These are phyloP conservation scores for Talaromyces proteolyticus DNA, from an alignment of 495 filamentous ascomycete genomes.

Conservation along the genomic window DNA sequence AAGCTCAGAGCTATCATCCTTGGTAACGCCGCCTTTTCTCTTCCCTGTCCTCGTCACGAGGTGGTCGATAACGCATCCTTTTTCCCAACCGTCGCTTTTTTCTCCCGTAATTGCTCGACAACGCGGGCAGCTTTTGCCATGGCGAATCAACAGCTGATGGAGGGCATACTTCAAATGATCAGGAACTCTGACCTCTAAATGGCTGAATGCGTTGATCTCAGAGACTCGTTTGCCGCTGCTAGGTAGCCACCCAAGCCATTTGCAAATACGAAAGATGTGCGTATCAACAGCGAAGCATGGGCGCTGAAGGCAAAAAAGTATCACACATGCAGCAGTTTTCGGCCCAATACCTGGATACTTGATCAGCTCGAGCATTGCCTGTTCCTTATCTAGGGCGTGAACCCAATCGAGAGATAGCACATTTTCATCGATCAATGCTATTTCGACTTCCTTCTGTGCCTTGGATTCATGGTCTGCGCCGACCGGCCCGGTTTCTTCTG, in stretches of 20 bases:
- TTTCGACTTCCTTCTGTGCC: slow-evolving; percentile 42
- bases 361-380: slow-evolving; percentile 67
- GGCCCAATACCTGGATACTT: slow-evolving; percentile 81
- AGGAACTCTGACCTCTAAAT: slow-evolving; percentile 76
- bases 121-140: slow-evolving; percentile 74
- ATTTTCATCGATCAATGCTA: slow-evolving; percentile 47
- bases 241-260: slow-evolving; percentile 83
- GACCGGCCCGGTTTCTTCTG: slow-evolving; percentile 11
- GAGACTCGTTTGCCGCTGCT: slow-evolving; percentile 38
- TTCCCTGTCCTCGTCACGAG: slow-evolving; percentile 39
- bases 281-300: slow-evolving; percentile 85
- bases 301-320: slow-evolving; percentile 71
- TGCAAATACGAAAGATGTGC: slow-evolving; percentile 73
- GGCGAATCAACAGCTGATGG: slow-evolving; percentile 80
- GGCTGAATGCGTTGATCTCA: slow-evolving; percentile 67
- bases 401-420: slow-evolving; percentile 74
- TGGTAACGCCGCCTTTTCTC: slow-evolving; percentile 19
- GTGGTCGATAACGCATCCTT: slow-evolving; percentile 47
- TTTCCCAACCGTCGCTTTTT: slow-evolving; percentile 36
- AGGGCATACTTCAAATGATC: slow-evolving; percentile 84
- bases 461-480: slow-evolving; percentile 28
- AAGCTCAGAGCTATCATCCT: background rate
- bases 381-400: slow-evolving; percentile 56
- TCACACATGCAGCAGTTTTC: slow-evolving; percentile 85
- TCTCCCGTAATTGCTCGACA: slow-evolving; percentile 58